A percentile compares a stretch with the other conserved stretches of the same genome.
Evolutionary conservation across 106 monocot species (phyloP).

Genomic region (Posidonia australis): DNA sequence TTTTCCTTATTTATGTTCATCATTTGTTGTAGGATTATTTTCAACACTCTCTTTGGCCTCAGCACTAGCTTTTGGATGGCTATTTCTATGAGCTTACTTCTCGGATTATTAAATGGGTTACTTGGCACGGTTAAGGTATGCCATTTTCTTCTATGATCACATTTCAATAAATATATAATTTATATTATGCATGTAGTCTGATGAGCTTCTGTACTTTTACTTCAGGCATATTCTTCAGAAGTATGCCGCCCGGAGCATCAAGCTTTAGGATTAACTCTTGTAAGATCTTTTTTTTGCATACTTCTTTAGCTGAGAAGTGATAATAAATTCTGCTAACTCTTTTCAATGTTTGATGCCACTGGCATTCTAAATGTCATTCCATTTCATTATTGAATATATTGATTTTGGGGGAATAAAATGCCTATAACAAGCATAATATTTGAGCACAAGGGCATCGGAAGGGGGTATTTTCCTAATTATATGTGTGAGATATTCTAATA

Average conservation of each 20-base stretch:
- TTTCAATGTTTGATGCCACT: too few relatives aligned
- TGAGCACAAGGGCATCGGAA: too few relatives aligned
- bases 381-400: too few relatives aligned
- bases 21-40: slow-evolving; percentile 45
- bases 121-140: slow-evolving; percentile 64
- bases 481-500: too few relatives aligned
- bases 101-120: slow-evolving; percentile 76
- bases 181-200: background rate
- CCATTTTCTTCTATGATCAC: background rate
- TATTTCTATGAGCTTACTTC: slow-evolving; percentile 67
- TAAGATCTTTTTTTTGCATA: slow-evolving; percentile 32
- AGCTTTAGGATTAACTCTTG: slow-evolving; percentile 61
- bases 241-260: slow-evolving; percentile 60
- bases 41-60: slow-evolving; percentile 80
- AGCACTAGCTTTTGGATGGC: slow-evolving; percentile 88
- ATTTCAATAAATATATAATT: background rate
- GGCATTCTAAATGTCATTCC: too few relatives aligned
- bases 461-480: too few relatives aligned
- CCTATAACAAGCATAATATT: too few relatives aligned
- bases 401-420: too few relatives aligned
- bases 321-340: too few relatives aligned
- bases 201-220: background rate
- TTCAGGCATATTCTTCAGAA: slow-evolving; percentile 72
- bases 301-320: too few relatives aligned
- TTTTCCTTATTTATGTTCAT: background rate